Evolutionary conservation across 306 rosid genomes (phyloP).

Genomic region (Boehmeria nivea): DNA sequence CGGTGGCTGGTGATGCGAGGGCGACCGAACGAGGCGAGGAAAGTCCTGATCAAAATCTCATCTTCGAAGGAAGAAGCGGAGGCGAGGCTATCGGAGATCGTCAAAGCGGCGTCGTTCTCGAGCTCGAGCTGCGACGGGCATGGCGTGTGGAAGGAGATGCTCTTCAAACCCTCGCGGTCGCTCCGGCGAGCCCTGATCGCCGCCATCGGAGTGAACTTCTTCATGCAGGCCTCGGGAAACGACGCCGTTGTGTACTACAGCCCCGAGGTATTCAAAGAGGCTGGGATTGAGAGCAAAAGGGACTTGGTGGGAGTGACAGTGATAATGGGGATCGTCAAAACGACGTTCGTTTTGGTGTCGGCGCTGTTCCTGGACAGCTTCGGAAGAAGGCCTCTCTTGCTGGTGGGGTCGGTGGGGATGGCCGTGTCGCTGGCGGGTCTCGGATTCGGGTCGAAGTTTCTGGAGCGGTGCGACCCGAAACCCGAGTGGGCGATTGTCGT

Average conservation of each 20-base stretch:
- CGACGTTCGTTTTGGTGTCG: slow-evolving; percentile 44
- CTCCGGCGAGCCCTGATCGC: slow-evolving; percentile 54
- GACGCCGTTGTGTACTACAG: slow-evolving; percentile 79
- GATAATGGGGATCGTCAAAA: slow-evolving; percentile 63
- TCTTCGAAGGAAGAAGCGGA: slow-evolving; percentile 50
- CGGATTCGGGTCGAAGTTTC: slow-evolving; percentile 56
- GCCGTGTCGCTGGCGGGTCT: slow-evolving; percentile 45
- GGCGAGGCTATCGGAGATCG: slow-evolving; percentile 40
- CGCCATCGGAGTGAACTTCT: slow-evolving; percentile 72
- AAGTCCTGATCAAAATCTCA: slow-evolving; percentile 33
- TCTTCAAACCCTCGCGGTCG: slow-evolving; percentile 42
- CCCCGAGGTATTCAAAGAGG: slow-evolving; percentile 60
- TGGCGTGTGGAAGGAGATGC: slow-evolving; percentile 61
- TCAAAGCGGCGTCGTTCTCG: slow-evolving; percentile 27
- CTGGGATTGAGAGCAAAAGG: slow-evolving; percentile 44
- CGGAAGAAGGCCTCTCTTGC: slow-evolving; percentile 60
- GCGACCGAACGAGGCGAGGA: slow-evolving; percentile 30
- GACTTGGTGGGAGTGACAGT: slow-evolving; percentile 60
- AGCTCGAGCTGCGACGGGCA: slow-evolving; percentile 23
- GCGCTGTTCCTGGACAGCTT: slow-evolving; percentile 55
- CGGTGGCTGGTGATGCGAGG: slow-evolving; percentile 69
- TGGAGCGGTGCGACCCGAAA: slow-evolving; percentile 16
- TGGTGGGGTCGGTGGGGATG: slow-evolving; percentile 63
- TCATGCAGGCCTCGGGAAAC: slow-evolving; percentile 95
- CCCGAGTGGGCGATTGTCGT: slow-evolving; percentile 57